These are phyloP conservation scores for Candida namnaoensis DNA, from an alignment of 805 yeast genomes.

Conservation along the genomic window DNA sequence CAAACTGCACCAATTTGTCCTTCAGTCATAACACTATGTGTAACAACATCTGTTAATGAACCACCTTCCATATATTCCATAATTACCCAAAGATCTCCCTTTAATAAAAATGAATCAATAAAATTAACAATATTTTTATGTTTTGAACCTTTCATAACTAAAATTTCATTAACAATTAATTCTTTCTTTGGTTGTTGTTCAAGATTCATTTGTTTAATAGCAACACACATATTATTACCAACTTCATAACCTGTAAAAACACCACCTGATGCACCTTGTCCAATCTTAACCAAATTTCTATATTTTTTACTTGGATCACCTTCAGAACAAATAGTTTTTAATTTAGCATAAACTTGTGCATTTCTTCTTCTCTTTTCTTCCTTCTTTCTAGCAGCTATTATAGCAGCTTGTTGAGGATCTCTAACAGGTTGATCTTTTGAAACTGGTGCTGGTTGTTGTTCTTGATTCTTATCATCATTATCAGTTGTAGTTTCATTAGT, in stretches of 20 bases:
- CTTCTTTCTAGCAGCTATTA: constrained; percentile 55
- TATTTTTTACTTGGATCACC: constrained; percentile 78
- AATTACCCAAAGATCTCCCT: constrained; percentile 87
- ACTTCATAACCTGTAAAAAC: constrained; percentile 81
- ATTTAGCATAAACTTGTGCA: constrained; percentile 59
- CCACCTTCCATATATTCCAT: constrained; percentile 99
- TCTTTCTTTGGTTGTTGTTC: constrained; percentile 95
- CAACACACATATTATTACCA: constrained; percentile 55
- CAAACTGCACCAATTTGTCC: constrained; percentile 94
- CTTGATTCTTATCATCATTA: constrained; percentile 1
- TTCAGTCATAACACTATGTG: constrained; percentile 82
- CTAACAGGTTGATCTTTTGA: constrained; percentile 34
- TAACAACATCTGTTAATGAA: constrained; percentile 88
- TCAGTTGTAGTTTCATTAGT: too few relatives aligned
- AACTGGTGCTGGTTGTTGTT: constrained; percentile 18
- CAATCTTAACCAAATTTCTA: constrained; percentile 69
- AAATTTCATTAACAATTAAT: constrained; percentile 85
- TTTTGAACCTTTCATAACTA: constrained; percentile 88
- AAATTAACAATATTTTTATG: constrained; percentile 93
- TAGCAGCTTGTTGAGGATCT: constrained; percentile 37
- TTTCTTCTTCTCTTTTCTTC: constrained; percentile 72
- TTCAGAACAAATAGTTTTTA: constrained; percentile 69
- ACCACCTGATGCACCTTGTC: constrained; percentile 98
- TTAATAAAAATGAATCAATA: constrained; percentile 72
- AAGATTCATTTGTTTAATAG: constrained; percentile 93